Percentiles rank a stretch among this genome's conserved stretches.
phyloP scores from a whole-genome alignment of 202 grass and related monocot genomes.

The Panicum virgatum region DNA sequence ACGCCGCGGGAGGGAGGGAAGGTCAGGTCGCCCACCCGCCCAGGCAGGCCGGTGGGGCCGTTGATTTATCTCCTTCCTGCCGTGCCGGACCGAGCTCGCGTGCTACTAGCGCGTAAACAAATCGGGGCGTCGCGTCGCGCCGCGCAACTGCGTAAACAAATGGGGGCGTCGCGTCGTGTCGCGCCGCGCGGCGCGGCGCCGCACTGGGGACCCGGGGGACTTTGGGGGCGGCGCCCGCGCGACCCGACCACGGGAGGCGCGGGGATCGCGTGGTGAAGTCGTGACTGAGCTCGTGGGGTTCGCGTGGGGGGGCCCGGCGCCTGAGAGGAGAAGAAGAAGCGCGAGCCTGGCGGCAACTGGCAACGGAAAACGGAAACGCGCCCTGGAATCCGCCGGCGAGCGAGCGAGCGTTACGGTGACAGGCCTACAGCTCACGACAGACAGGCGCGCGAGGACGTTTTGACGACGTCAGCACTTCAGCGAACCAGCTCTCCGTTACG shows the following conservation, averaged over 20 bases:
- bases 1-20: background rate
- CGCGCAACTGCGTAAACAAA: no score
- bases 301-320: background rate
- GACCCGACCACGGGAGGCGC: background rate
- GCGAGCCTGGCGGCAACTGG: no score
- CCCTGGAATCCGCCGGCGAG: no score
- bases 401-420: no score
- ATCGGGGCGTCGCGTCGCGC: background rate
- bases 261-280: background rate
- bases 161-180: no score
- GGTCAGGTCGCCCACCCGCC: background rate
- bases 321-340: no score
- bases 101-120: conserved; percentile 10
- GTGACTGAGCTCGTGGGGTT: background rate
- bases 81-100: background rate
- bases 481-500: no score
- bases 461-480: no score
- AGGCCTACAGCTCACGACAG: no score
- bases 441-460: no score
- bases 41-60: conserved; percentile 17
- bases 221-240: background rate
- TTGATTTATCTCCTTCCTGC: background rate
- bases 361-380: no score
- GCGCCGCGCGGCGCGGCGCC: background rate
- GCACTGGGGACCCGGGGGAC: background rate